Percentiles rank a stretch among this genome's conserved stretches.
Evolutionary conservation across 495 filamentous ascomycete genomes (phyloP).

Genomic region (Cercophora sp.): DNA sequence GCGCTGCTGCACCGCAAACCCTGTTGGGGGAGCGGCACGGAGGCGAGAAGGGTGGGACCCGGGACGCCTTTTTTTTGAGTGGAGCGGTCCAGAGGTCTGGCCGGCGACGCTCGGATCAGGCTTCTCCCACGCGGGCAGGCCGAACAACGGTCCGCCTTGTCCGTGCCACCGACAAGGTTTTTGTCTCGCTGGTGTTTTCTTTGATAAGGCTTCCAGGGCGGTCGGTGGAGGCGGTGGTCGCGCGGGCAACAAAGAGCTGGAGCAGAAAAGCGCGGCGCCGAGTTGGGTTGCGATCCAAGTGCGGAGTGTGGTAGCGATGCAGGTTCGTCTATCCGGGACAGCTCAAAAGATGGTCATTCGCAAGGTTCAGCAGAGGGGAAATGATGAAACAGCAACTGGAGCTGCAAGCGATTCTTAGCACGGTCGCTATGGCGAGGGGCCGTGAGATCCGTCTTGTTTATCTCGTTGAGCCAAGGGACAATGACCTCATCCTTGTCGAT

Average conservation of each 20-base stretch:
- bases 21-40: slow-evolving; percentile 10
- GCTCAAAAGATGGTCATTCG: slow-evolving; percentile 5
- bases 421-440: background rate
- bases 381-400: slow-evolving; percentile 8
- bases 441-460: background rate
- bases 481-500: slow-evolving; percentile 1
- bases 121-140: slow-evolving; percentile 3
- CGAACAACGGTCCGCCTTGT: slow-evolving; percentile 8
- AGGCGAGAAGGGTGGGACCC: slow-evolving; percentile 1
- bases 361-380: slow-evolving; percentile 9
- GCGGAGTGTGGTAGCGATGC: slow-evolving; percentile 3
- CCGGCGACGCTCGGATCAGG: background rate
- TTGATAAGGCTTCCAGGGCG: background rate
- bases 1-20: background rate
- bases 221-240: background rate
- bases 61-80: background rate
- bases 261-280: slow-evolving; percentile 1
- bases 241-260: background rate
- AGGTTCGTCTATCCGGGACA: slow-evolving; percentile 6
- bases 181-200: background rate
- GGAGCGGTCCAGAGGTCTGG: background rate
- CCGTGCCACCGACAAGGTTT: background rate
- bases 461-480: background rate
- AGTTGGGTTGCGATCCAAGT: background rate
- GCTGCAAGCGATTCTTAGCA: background rate